A percentile compares a stretch with the other conserved stretches of the same genome.
Conservation (phyloP, 306 rosid species). For the Lathyrus tuberosus region DNA sequence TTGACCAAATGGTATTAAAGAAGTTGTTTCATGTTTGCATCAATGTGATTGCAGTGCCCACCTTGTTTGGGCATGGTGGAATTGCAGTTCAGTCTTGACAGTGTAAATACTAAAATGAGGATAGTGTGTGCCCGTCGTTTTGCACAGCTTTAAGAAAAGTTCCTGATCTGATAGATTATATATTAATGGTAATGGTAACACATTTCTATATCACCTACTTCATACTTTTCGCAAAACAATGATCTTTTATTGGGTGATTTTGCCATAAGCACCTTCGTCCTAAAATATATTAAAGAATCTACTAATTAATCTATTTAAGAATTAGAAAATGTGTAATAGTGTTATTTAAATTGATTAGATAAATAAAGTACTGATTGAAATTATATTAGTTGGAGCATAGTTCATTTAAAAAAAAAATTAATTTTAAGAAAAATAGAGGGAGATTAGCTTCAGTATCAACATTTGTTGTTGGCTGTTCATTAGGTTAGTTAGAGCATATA, state of each 20-base stretch:
- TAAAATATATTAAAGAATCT: not conserved
- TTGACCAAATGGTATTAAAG: conserved; percentile 1
- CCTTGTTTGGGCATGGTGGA: conserved; percentile 15
- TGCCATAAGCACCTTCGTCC: not conserved
- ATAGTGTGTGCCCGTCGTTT: conserved; percentile 11
- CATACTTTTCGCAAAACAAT: not conserved
- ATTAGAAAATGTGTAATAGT: too few relatives aligned
- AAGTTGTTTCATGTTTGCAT: conserved; percentile 24
- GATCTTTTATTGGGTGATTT: not conserved
- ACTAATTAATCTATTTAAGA: too few relatives aligned
- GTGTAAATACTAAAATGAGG: conserved; percentile 36
- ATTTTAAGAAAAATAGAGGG: too few relatives aligned
- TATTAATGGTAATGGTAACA: not conserved
- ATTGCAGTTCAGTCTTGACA: conserved; percentile 10
- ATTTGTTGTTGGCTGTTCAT: too few relatives aligned
- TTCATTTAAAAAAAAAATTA: too few relatives aligned
- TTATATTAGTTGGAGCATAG: too few relatives aligned
- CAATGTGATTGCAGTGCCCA: conserved; percentile 25
- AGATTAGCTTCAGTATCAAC: too few relatives aligned
- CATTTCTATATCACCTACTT: not conserved
- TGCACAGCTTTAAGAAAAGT: conserved; percentile 11
- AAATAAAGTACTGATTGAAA: too few relatives aligned
- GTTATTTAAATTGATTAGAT: too few relatives aligned
- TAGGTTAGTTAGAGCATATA: too few relatives aligned
- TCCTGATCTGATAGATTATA: not conserved